A percentile compares a stretch with the other conserved stretches of the same genome.
Evolutionary conservation across 257 asterid genomes (phyloP).

Genomic region (Datura wrightii): DNA sequence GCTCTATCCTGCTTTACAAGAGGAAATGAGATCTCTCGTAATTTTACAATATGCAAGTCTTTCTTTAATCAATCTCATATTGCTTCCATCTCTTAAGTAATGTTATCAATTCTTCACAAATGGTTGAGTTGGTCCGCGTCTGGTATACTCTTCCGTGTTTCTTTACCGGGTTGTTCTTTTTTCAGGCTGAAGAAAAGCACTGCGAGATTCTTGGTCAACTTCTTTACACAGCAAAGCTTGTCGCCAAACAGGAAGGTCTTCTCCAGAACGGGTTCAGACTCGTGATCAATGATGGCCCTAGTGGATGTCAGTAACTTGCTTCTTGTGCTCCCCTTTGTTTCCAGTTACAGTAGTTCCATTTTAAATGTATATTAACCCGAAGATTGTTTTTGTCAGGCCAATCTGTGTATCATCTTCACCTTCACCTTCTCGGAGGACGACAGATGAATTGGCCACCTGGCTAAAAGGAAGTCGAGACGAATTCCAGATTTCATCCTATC

Average conservation of each 20-base stretch:
- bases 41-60: neutral
- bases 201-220: slow-evolving; percentile 80
- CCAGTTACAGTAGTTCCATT: neutral
- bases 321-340: neutral
- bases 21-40: too few species aligned
- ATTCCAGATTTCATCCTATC: neutral
- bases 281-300: slow-evolving; percentile 88
- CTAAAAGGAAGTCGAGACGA: slow-evolving; percentile 39
- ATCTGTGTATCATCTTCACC: slow-evolving; percentile 90
- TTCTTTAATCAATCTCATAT: neutral
- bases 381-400: slow-evolving; percentile 59
- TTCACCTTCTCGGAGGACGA: slow-evolving; percentile 94
- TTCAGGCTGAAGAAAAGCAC: slow-evolving; percentile 88
- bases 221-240: slow-evolving; percentile 77
- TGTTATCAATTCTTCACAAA: neutral
- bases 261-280: slow-evolving; percentile 77
- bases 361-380: neutral
- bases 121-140: neutral
- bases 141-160: neutral
- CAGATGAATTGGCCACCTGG: slow-evolving; percentile 99
- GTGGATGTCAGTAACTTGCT: slow-evolving; percentile 64
- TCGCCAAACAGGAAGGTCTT: slow-evolving; percentile 93
- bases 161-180: neutral
- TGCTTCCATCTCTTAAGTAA: neutral
- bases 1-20: neutral